These are phyloP conservation scores for Fonsecaea pugnacius DNA, from an alignment of 2,329 filamentous ascomycete genomes.

Conservation along the genomic window DNA sequence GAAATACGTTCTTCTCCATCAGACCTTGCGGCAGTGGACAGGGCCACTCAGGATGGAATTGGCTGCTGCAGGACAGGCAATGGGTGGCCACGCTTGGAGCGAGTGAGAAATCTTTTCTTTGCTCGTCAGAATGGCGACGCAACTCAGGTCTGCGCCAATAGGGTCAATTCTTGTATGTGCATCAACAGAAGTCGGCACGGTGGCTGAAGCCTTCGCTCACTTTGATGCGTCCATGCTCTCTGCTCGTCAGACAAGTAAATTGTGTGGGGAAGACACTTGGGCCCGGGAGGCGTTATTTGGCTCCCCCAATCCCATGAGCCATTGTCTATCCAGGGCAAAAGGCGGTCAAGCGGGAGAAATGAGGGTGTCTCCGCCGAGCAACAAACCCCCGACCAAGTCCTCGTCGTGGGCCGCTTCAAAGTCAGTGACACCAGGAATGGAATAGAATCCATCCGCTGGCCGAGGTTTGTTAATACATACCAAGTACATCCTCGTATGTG, in stretches of 20 bases:
- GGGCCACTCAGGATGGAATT: conserved; percentile 1
- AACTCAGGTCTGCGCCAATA: conserved; percentile 17
- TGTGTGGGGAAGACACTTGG: conserved; percentile 23
- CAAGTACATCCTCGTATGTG: no score
- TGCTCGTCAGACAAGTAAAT: conserved; percentile 23
- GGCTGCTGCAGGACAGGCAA: conserved; percentile 10
- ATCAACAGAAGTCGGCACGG: conserved; percentile 11
- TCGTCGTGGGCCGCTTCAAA: background rate
- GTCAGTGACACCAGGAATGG: background rate
- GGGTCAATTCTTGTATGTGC: conserved; percentile 16
- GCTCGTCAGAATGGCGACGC: conserved; percentile 7
- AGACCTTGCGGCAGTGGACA: background rate
- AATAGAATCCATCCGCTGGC: background rate
- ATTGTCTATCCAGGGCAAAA: conserved; percentile 18
- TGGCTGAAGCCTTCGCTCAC: conserved; percentile 1
- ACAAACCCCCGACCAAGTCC: background rate
- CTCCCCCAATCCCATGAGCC: conserved; percentile 24
- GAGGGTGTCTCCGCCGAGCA: background rate
- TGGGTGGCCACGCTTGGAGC: conserved; percentile 5
- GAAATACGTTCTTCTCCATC: conserved; percentile 14
- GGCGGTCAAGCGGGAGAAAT: conserved; percentile 29
- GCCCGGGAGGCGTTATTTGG: conserved; percentile 9
- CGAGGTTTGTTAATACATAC: background rate
- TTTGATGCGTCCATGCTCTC: conserved; percentile 13
- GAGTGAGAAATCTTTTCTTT: conserved; percentile 16